A percentile compares a stretch with the other conserved stretches of the same genome.
These are phyloP conservation scores for Phaffia australis DNA, from an alignment of 768 basidiomycete genomes.

Conservation along the genomic window DNA sequence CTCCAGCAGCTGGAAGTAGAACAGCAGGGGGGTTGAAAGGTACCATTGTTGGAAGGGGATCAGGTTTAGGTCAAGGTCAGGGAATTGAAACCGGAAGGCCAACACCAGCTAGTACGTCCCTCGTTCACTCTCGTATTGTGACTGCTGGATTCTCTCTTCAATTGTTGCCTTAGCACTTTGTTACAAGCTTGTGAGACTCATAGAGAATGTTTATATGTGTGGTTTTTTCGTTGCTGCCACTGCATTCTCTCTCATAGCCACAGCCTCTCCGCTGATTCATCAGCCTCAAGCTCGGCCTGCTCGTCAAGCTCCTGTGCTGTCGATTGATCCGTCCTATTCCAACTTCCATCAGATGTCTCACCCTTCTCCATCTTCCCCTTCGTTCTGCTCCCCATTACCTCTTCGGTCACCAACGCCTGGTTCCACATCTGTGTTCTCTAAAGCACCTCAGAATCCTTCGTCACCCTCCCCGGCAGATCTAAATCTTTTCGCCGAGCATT, in stretches of 20 bases:
- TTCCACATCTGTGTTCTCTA: conserved; percentile 23
- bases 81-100: too few species aligned
- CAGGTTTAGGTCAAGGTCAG: neutral
- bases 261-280: conserved; percentile 7
- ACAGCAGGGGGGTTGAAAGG: too few species aligned
- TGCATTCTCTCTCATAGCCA: neutral
- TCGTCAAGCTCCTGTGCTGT: neutral
- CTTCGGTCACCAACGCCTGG: neutral
- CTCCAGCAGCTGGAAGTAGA: neutral
- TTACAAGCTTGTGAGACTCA: too few species aligned
- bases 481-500: conserved; percentile 12
- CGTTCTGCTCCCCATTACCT: neutral
- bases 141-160: neutral
- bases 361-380: neutral
- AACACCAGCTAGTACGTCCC: neutral
- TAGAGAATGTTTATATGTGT: too few species aligned
- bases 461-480: conserved; percentile 23
- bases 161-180: neutral
- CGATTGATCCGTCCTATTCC: too few species aligned
- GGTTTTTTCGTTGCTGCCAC: neutral
- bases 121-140: neutral
- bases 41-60: neutral
- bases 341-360: neutral
- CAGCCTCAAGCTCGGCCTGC: conserved; percentile 11
- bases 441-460: conserved; percentile 22